A percentile compares a stretch with the other conserved stretches of the same genome.
phyloP scores from a whole-genome alignment of 2,329 filamentous ascomycete species.

The Verticillium zaregamsianum region DNA sequence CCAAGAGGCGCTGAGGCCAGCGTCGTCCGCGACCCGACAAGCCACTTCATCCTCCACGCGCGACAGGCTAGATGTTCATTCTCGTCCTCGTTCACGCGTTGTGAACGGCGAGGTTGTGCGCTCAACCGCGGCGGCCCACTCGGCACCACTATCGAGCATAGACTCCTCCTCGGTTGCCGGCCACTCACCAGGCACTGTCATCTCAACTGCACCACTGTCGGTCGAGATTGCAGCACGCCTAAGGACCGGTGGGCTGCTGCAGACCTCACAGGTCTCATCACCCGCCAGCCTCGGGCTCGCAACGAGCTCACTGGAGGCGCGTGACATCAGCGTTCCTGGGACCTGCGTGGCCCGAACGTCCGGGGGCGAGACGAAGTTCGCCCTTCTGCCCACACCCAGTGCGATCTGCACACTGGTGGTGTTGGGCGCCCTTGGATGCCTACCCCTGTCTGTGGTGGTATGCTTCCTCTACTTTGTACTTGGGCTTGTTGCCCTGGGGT shows the following conservation, averaged over 20 bases:
- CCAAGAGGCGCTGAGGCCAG: background rate
- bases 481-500: constrained; percentile 1
- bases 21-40: background rate
- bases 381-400: background rate
- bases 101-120: background rate
- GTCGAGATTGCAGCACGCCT: background rate
- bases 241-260: background rate
- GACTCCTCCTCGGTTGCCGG: background rate
- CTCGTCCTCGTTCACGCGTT: background rate
- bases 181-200: background rate
- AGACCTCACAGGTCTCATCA: background rate
- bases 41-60: background rate
- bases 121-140: background rate
- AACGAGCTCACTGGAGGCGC: background rate
- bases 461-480: background rate
- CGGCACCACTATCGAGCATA: background rate
- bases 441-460: background rate
- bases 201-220: background rate
- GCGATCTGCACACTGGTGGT: background rate
- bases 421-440: background rate
- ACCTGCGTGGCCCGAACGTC: background rate
- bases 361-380: background rate
- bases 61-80: background rate
- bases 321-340: background rate
- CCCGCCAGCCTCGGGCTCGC: background rate